Base-by-base conservation (phyloP, 2,329 filamentous ascomycete genomes). In the Diaporthe vaccinii region DNA sequence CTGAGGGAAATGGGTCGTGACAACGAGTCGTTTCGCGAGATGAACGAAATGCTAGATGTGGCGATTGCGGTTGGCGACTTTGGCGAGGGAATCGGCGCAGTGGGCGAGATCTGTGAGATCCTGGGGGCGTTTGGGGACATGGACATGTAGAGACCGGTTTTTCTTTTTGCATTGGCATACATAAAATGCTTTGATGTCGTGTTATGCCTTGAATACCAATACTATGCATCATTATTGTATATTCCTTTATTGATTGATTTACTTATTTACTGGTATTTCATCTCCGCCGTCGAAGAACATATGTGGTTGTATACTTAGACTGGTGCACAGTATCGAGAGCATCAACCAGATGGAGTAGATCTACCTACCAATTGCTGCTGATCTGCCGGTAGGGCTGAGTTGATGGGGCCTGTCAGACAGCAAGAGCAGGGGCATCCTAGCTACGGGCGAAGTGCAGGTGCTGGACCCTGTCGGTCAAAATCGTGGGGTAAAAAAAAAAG, bases 331-430 rank as follows among this genome's bases (percentile, higher is more conserved):
- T 15, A 31, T 41, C 22, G 25, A 25, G 2, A 61, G 34, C 36
- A 3, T 61, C 58, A 28, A 31, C 53, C 14, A 14, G 10, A 7
- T 28, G 51, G 25, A 34, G 4, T 5, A 34, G 34, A 34, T 34
- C 34, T 34, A 2, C 34, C 34, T 34, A 58, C 31, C 31, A 8
- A 4, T 31, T 46, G 12, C 15, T 39, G 57, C 70, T 73, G 58
- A 73, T 58, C 62, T 44, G 59, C 59, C 49, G 15, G 72, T 74
- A 74, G 72, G 72, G 72, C 72, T 74, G 72, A 74, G 17, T 10
- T 1, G 41, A 72, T 53, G 41, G 41, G 57, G 55, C 31, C 55
- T 62, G 70, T 51, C 41, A 51, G 12, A 17, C 1, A 12, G 15
- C 8, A 10, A 20, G 44, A 39, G 8, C 57, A 53, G 34, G 71